Evolutionary conservation across 345 rosid genomes (phyloP), one percentile per base, ranked within the genome.

Genomic region (Eucalyptus decipiens): DNA sequence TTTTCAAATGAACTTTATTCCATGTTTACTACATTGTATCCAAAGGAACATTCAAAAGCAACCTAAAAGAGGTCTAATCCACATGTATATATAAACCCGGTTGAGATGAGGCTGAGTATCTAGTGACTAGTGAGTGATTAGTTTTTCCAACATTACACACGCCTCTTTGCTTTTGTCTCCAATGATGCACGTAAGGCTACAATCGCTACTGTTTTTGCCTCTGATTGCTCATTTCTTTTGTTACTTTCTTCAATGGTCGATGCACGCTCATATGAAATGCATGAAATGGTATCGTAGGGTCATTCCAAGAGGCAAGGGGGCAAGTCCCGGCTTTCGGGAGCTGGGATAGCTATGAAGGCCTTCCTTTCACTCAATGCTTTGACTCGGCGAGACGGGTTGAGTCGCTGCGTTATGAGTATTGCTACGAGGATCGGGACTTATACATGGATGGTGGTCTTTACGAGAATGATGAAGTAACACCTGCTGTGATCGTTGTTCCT

Each of bases 321-420:
- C 92, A 91, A 51, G 92, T 93, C 14, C 92, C 91, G 6, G 92
- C 91, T 28, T 93, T 91, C 54, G 92, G 92, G 50, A 91, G 94
- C 89, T 93, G 93, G 93, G 94, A 93, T 87, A 91, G 92, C 89
- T 86, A 87, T 86, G 92, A 86, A 52, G 94, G 91, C 47, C 76
- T 91, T 26, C 93, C 94, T 8, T 91, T 93, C 69, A 93, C 92
- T 80, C 92, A 91, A 89, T 93, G 90, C 88, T 93, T 93, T 24
- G 94, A 93, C 86, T 91, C 92, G 12, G 92, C 91, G 4, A 67
- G 91, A 34, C 91, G 86, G 80, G 86, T 49, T 91, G 93, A 52
- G 90, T 89, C 88, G 90, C 91, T 51, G 88, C 90, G 80, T 89
- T 91, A 40, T 40, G 83, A 76, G 83, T 23, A 76, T 43, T 21